phyloP scores from a whole-genome alignment of 176 grass and related monocot genomes.

The Hyparrhenia diplandra region DNA sequence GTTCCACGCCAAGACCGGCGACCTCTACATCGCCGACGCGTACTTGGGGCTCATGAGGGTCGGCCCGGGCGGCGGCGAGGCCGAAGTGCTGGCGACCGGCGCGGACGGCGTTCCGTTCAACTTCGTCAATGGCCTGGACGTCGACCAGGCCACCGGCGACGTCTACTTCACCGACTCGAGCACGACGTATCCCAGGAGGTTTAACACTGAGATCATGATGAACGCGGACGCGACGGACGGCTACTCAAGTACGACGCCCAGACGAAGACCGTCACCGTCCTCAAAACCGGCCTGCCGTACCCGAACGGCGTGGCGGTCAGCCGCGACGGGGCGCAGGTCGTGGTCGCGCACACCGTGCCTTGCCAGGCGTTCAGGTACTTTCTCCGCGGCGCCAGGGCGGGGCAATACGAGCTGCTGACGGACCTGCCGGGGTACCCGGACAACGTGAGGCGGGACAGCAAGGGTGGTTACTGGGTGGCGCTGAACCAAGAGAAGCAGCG shows the following conservation, averaged over 20 bases:
- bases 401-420: no score
- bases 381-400: no score
- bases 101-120: neutral
- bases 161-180: neutral
- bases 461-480: neutral
- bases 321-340: no score
- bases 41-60: no score
- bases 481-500: neutral
- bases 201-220: neutral
- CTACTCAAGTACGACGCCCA: neutral
- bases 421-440: neutral
- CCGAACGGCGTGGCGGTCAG: neutral
- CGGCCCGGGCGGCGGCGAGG: neutral
- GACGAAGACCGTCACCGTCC: neutral
- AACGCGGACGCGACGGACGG: neutral
- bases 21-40: neutral
- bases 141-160: neutral
- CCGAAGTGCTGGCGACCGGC: neutral
- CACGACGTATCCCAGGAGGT: neutral
- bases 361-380: no score
- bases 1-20: neutral
- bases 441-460: neutral
- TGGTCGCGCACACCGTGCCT: no score
- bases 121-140: neutral
- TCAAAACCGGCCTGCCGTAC: neutral